phyloP scores from a whole-genome alignment of 169 alveolate genomes.

The Cryptosporidium baileyi region DNA sequence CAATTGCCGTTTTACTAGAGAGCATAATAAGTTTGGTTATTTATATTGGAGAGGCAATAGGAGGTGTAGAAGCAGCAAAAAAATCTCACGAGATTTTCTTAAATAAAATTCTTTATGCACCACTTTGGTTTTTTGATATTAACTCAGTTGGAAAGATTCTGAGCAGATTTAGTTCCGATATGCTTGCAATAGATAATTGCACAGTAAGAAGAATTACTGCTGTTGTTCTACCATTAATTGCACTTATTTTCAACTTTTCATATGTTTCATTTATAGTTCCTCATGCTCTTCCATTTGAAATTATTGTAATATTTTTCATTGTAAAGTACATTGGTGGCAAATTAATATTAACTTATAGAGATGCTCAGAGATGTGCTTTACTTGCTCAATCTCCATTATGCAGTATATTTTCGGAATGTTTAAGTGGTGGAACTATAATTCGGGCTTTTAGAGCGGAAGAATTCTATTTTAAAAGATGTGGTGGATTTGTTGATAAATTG shows the following conservation, averaged over 20 bases:
- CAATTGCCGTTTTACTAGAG: conserved; percentile 28
- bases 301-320: conserved; percentile 34
- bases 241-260: conserved; percentile 60
- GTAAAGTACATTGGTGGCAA: conserved; percentile 46
- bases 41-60: conserved; percentile 64
- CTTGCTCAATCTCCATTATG: conserved; percentile 74
- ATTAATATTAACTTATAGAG: conserved; percentile 73
- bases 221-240: conserved; percentile 63
- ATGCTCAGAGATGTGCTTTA: conserved; percentile 76
- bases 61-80: conserved; percentile 69
- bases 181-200: conserved; percentile 74
- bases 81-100: conserved; percentile 72
- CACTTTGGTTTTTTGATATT: conserved; percentile 75
- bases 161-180: conserved; percentile 74
- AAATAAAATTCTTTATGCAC: conserved; percentile 72
- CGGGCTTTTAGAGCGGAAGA: conserved; percentile 54
- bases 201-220: conserved; percentile 72
- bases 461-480: conserved; percentile 26
- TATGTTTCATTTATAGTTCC: conserved; percentile 66
- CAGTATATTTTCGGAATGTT: conserved; percentile 72
- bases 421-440: conserved; percentile 73
- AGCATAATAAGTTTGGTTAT: conserved; percentile 22
- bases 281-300: conserved; percentile 35
- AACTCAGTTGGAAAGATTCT: conserved; percentile 74
- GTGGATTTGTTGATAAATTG: conserved; percentile 38